These are phyloP conservation scores for Fusarium sp. DNA, from an alignment of 2,329 filamentous ascomycete species.

Conservation along the genomic window DNA sequence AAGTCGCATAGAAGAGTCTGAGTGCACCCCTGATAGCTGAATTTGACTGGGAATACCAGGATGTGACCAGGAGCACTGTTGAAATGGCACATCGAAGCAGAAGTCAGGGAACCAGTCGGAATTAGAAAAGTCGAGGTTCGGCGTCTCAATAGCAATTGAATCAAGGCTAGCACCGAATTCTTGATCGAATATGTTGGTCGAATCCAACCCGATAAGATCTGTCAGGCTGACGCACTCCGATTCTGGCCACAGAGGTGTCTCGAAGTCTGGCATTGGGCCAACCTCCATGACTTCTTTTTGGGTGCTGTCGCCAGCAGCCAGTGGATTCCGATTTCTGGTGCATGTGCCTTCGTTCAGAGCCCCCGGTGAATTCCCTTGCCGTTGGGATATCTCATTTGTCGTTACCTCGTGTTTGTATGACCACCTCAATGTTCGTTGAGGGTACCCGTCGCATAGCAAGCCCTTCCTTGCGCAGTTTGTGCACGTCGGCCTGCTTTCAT, in stretches of 20 bases:
- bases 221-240: background rate
- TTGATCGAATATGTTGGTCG: background rate
- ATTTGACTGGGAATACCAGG: accelerated
- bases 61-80: accelerated
- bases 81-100: too few relatives aligned
- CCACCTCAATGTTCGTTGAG: background rate
- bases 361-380: accelerated
- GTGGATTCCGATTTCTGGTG: accelerated
- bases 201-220: background rate
- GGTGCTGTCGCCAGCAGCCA: accelerated
- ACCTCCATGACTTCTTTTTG: too few relatives aligned
- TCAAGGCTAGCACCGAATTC: background rate
- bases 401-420: background rate
- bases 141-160: accelerated
- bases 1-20: background rate
- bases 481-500: background rate
- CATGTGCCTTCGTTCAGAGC: accelerated
- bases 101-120: background rate
- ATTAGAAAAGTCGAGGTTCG: background rate
- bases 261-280: accelerated
- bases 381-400: accelerated
- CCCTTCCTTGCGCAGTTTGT: background rate
- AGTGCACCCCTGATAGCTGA: accelerated
- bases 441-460: background rate
- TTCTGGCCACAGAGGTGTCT: background rate